Evolutionary conservation across 140 eudicot species (phyloP).

Genomic region (Bidens hawaiensis): DNA sequence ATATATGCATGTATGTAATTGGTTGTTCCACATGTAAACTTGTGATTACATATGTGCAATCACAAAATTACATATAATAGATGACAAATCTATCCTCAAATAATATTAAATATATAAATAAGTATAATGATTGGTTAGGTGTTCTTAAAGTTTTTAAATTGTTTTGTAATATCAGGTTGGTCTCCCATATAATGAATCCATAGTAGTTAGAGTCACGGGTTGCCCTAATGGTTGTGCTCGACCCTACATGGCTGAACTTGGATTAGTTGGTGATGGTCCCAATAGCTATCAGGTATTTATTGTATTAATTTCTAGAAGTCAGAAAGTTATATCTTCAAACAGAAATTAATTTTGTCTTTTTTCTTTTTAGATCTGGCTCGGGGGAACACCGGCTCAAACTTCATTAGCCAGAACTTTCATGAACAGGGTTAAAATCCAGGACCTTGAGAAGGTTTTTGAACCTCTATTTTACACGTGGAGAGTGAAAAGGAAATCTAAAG

Average conservation of each 20-base stretch:
- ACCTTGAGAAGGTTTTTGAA: slow-evolving; percentile 88
- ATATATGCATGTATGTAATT: too few relatives aligned
- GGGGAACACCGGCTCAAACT: slow-evolving; percentile 90
- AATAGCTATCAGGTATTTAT: slow-evolving; percentile 88
- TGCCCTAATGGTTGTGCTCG: slow-evolving; percentile 99
- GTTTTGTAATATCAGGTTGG: slow-evolving; percentile 66
- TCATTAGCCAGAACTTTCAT: slow-evolving; percentile 64
- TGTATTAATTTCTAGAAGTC: background rate
- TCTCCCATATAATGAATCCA: slow-evolving; percentile 76
- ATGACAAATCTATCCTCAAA: too few relatives aligned
- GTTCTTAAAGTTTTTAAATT: too few relatives aligned
- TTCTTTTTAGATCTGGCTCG: slow-evolving; percentile 85
- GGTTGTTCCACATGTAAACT: too few relatives aligned
- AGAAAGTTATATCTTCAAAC: background rate
- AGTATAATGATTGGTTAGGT: too few relatives aligned
- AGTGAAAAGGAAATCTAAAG: slow-evolving; percentile 61
- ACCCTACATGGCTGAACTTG: slow-evolving; percentile 99
- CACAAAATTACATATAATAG: too few relatives aligned
- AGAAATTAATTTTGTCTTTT: background rate
- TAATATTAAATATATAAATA: too few relatives aligned
- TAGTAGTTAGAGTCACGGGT: slow-evolving; percentile 92
- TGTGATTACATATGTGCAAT: too few relatives aligned
- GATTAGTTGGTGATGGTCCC: slow-evolving; percentile 99
- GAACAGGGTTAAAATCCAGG: slow-evolving; percentile 88
- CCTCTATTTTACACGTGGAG: slow-evolving; percentile 88